Percentiles rank a stretch among this genome's conserved stretches.
Evolutionary conservation across 345 rosid species (phyloP).

Genomic region (Eutrema yunnanense): DNA sequence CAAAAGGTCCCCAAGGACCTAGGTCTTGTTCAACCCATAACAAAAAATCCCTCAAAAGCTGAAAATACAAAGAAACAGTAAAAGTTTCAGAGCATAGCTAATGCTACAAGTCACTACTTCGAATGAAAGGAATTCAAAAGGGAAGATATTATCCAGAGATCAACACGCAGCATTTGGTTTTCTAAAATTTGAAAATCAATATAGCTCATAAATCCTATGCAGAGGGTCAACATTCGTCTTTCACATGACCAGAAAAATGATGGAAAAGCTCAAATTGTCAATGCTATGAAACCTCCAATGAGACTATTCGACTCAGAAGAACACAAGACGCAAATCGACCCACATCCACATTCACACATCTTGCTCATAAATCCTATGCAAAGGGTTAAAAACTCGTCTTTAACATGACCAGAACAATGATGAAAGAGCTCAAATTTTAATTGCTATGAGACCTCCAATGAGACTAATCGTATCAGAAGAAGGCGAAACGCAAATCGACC

Average conservation of each 20-base stretch:
- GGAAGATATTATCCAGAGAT: background rate
- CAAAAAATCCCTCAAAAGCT: constrained; percentile 89
- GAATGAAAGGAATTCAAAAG: background rate
- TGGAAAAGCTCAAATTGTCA: background rate
- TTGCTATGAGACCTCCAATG: background rate
- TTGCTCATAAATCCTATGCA: background rate
- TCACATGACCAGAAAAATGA: background rate
- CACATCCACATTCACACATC: background rate
- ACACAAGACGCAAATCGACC: background rate
- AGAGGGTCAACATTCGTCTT: background rate
- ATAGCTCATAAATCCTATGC: background rate
- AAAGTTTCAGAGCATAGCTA: background rate
- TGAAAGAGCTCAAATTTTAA: background rate
- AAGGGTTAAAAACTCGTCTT: background rate
- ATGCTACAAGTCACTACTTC: background rate
- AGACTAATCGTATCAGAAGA: background rate
- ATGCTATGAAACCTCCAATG: background rate
- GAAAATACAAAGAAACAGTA: constrained; percentile 31
- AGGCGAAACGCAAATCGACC: background rate
- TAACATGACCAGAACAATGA: background rate
- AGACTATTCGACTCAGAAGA: background rate
- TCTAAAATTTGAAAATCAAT: background rate
- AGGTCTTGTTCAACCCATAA: constrained; percentile 92
- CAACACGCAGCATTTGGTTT: background rate
- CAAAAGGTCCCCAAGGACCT: constrained; percentile 98